Evolutionary conservation across 345 rosid species (phyloP), one percentile per base, ranked within the genome.

Genomic region (Linum trigynum): DNA sequence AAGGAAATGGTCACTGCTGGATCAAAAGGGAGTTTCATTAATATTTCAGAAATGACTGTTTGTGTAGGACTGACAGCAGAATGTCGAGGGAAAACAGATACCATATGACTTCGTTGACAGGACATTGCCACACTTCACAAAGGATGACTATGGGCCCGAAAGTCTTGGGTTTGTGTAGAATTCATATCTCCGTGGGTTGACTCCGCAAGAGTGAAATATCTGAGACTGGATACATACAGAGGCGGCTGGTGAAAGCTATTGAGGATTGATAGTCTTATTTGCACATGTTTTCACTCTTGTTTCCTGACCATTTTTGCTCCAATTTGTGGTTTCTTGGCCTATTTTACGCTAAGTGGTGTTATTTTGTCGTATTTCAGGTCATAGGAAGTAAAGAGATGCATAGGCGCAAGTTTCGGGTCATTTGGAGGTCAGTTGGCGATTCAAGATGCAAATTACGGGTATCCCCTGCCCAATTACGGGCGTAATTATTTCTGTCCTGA

Each of bases 1-100:
- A 92, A 92, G 81, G 97, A 97, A 17, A 92, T 92, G 97, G 99
- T 92, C 69, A 92, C 99, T 64, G 99, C 99, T 58, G 99, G 99
- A 69, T 92, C 97, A 14, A 92, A 92, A 76, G 99, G 97, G 69
- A 92, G 99, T 86, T 92, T 92, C 75, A 92, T 92, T 65, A 92
- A 92, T 65, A 92, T 90, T 69, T 92, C 99, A 57, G 96, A 92
- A 75, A 92, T 92, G 99, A 92, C 97, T 75, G 99, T 97, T 61
- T 92, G 97, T 83, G 97, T 92, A 57, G 99, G n/a, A n/a, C n/a
- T n/a, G 99, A 60, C 99, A 92, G 86, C 99, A 92, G 77, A 92
- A 92, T 81, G 99, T 92, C 38, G 99, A 92, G 85, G 98, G 98
- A 61, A 92, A 88, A 77, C 96, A 97, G 57, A 92, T 90, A 37